Percentiles rank a stretch among this genome's conserved stretches.
Conservation (phyloP, 257 asterid genomes). For the Scutellaria barbata region DNA sequence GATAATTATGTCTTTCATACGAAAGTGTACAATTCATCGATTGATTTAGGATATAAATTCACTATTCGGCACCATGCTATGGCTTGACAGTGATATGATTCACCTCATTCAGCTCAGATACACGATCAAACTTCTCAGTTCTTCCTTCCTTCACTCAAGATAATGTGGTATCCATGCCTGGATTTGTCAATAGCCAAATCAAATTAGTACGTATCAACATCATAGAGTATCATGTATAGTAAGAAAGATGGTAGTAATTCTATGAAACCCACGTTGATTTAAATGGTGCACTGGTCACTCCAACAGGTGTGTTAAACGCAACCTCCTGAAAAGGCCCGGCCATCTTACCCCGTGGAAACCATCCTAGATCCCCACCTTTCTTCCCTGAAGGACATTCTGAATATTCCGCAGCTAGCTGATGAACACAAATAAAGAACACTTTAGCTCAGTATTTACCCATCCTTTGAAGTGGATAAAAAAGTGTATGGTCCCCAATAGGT, state of each 20-base stretch:
- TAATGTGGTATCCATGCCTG: conserved; percentile 98
- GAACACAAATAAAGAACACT: conserved; percentile 8
- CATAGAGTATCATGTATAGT: background rate
- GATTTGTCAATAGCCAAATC: conserved; percentile 23
- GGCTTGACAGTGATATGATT: conserved; percentile 25
- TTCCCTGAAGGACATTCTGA: conserved; percentile 99
- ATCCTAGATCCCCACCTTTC: conserved; percentile 98
- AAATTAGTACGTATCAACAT: conserved; percentile 19
- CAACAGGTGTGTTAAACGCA: conserved; percentile 87
- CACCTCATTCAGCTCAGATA: conserved; percentile 21
- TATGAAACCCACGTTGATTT: conserved; percentile 80
- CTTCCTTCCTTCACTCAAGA: conserved; percentile 95
- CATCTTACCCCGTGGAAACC: conserved; percentile 99
- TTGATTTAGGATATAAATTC: conserved; percentile 23
- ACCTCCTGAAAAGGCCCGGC: conserved; percentile 99
- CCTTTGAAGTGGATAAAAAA: background rate
- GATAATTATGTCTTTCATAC: conserved; percentile 2
- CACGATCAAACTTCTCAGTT: conserved; percentile 54
- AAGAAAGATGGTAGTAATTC: conserved; percentile 23
- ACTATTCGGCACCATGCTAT: background rate
- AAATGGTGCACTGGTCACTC: conserved; percentile 88
- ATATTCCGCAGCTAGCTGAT: conserved; percentile 85
- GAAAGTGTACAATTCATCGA: conserved; percentile 21
- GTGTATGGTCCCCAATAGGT: background rate
- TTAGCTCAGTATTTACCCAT: conserved; percentile 7